phyloP scores from a whole-genome alignment of 352 stramenopile species.

The Thalassiosira pacifica region DNA sequence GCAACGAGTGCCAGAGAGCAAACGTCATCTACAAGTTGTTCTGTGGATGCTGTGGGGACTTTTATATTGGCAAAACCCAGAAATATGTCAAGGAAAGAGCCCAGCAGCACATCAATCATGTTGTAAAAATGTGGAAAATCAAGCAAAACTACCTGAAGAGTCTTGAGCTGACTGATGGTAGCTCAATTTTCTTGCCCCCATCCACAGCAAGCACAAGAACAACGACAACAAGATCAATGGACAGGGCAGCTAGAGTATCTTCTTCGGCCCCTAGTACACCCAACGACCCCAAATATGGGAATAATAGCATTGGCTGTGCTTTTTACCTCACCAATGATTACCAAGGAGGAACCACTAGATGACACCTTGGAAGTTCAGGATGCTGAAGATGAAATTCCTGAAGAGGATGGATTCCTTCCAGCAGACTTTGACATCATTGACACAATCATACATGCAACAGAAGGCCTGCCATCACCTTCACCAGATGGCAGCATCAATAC shows the following conservation, averaged over 20 bases:
- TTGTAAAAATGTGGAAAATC: too few species aligned
- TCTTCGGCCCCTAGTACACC: background rate
- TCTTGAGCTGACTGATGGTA: background rate
- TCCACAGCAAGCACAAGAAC: background rate
- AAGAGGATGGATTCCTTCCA: background rate
- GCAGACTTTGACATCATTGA: background rate
- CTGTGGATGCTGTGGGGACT: background rate
- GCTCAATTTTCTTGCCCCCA: background rate
- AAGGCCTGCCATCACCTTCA: background rate
- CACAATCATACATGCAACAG: background rate
- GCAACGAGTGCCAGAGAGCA: too few species aligned
- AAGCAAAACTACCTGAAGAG: too few species aligned
- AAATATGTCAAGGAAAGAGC: background rate
- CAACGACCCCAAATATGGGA: background rate
- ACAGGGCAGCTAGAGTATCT: too few species aligned
- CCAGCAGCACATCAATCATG: background rate
- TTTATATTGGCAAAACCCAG: background rate
- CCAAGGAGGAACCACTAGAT: background rate
- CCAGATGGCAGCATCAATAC: background rate
- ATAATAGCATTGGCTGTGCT: background rate
- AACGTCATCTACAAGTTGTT: background rate
- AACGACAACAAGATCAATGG: background rate
- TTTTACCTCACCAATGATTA: background rate
- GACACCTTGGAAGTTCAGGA: background rate
- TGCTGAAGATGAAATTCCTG: background rate